Conservation (phyloP, 2,329 filamentous ascomycete genomes). For the Monilinia laxa region DNA sequence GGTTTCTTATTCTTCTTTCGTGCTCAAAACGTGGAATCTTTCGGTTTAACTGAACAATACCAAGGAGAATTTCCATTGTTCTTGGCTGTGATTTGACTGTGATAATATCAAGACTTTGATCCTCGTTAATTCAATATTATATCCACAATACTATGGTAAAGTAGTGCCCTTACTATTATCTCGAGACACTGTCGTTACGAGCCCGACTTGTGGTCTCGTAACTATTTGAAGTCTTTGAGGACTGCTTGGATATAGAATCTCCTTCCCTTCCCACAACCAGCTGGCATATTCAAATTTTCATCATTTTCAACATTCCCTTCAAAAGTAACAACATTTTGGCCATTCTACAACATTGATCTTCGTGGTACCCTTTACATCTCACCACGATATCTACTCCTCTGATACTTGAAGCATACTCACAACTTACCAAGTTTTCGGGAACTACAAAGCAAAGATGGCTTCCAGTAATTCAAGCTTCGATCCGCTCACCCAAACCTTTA, state of each 20-base stretch:
- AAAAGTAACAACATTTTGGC: neutral
- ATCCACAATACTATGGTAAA: slow-evolving; percentile 11
- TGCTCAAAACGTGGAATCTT: neutral
- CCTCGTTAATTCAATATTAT: slow-evolving; percentile 2
- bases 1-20: neutral
- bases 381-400: neutral
- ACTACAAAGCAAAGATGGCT: slow-evolving; percentile 8
- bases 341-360: neutral
- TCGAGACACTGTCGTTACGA: slow-evolving; percentile 9
- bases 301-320: too few species aligned
- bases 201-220: slow-evolving; percentile 4
- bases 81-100: neutral
- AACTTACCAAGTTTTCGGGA: neutral
- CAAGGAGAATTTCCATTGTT: slow-evolving; percentile 17
- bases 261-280: neutral
- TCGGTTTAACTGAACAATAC: slow-evolving; percentile 18
- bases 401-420: neutral
- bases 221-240: neutral
- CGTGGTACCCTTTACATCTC: neutral
- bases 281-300: neutral
- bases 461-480: slow-evolving; percentile 43
- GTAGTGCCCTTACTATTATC: slow-evolving; percentile 16
- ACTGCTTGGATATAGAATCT: neutral
- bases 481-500: slow-evolving; percentile 52
- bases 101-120: neutral